phyloP scores from a whole-genome alignment of 208 protist genomes.

The Leishmania lainsoni region DNA sequence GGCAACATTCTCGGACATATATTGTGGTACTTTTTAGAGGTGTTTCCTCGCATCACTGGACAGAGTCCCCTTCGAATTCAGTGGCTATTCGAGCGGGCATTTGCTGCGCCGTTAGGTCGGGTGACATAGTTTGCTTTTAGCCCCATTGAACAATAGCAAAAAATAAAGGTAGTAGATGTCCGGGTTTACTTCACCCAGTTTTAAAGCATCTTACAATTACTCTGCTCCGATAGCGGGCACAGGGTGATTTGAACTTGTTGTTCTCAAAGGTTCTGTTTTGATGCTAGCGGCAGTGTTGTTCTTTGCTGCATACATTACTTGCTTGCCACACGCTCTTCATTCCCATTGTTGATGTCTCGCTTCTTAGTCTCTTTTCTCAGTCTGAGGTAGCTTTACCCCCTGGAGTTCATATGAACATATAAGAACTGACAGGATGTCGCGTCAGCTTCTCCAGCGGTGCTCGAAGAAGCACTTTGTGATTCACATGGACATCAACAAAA shows the following conservation, averaged over 20 bases:
- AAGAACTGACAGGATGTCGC: constrained; percentile 42
- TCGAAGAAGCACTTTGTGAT: constrained; percentile 72
- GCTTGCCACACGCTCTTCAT: not conserved
- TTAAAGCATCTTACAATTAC: not conserved
- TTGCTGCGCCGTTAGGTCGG: constrained; percentile 10
- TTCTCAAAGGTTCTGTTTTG: not conserved
- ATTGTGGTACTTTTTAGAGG: constrained; percentile 81
- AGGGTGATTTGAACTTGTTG: not conserved
- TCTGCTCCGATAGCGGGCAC: too few relatives aligned
- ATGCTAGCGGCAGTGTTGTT: not conserved
- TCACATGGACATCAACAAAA: constrained; percentile 93
- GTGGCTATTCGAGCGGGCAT: constrained; percentile 30
- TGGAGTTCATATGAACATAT: not conserved
- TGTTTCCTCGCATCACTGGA: constrained; percentile 88
- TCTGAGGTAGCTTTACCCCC: not conserved
- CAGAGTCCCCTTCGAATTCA: constrained; percentile 61
- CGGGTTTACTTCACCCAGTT: not conserved
- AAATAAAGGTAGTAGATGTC: not conserved
- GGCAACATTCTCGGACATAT: constrained; percentile 68
- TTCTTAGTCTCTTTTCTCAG: not conserved
- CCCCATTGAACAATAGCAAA: not conserved
- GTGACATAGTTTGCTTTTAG: not conserved
- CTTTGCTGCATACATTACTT: not conserved
- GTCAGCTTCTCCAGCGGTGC: constrained; percentile 55
- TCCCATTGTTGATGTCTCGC: not conserved